Conservation (phyloP, 805 yeast species). For the Yueomyces sinensis region DNA sequence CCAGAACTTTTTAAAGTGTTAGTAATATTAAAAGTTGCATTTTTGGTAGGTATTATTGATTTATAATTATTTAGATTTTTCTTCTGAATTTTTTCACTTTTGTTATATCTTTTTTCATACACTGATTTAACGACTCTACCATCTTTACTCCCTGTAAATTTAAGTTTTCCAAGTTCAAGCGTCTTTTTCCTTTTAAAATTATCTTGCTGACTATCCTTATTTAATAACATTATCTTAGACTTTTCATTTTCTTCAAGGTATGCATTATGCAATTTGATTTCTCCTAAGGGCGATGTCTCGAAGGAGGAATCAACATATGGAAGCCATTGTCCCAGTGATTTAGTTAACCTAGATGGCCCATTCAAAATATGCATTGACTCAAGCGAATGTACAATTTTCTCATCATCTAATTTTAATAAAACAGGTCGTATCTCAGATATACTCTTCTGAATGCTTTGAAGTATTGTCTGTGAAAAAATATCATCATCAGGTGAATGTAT, state of each 20-base stretch:
- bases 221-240: conserved; percentile 16
- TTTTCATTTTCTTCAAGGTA: conserved; percentile 27
- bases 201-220: neutral
- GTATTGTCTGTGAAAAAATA: conserved; percentile 36
- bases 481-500: conserved; percentile 41
- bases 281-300: conserved; percentile 50
- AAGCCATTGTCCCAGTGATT: conserved; percentile 59
- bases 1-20: conserved; percentile 16
- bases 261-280: neutral
- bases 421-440: conserved; percentile 31
- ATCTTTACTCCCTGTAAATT: conserved; percentile 45
- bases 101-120: neutral
- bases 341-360: conserved; percentile 49
- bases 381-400: conserved; percentile 31
- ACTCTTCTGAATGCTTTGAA: conserved; percentile 47
- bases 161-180: conserved; percentile 34
- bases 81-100: conserved; percentile 25
- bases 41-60: conserved; percentile 47
- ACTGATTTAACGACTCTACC: conserved; percentile 24
- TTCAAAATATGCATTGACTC: conserved; percentile 43
- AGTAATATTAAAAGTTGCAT: conserved; percentile 31
- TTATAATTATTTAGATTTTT: too few species aligned
- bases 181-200: conserved; percentile 20
- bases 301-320: conserved; percentile 56
- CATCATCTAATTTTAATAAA: conserved; percentile 26